Base-by-base conservation (phyloP, 306 rosid species). In the Gynostemma pentaphyllum region DNA sequence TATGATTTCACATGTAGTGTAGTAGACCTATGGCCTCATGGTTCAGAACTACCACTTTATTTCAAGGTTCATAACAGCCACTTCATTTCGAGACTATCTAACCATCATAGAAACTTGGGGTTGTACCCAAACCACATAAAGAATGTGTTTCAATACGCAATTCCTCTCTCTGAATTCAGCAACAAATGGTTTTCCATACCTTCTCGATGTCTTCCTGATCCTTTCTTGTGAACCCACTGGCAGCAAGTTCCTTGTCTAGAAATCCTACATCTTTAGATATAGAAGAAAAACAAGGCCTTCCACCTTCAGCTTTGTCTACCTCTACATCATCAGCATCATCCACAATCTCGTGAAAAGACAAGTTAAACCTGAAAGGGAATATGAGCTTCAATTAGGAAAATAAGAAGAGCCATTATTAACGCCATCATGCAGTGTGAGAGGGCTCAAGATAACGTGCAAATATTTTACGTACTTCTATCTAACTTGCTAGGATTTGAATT, bases 161-260 rank as follows among this genome's bases (percentile, higher is more conserved):
- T 32, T 8, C 61, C 62, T 60, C 16, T 37, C 11, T 21, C 48
- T 14, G 19, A 10, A 50, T 51, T 36, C 2, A 71, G 26, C 47
- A 57, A 62, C 39, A 73, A 22, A 54, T 27, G 22, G 18, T 69
- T 24, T 51, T 62, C 0, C 26, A 23, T 82, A 88, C 96, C 95
- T 83, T 77, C 74, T 84, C 89, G 53, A 91, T 84, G 66, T 73
- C 79, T 68, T 83, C 87, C 30, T 82, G 95, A 19, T 92, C 87
- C 82, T 83, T 88, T 70, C 69, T 81, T 55, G 85, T 70, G 76
- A 90, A 90, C 62, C 97, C 97, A 79, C 97, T 90, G 68, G 95
- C 97, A 68, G 90, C 81, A 76, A 90, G 90, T 66, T 90, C 97
- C 77, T 80, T 87, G 76, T 90, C 97, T 60, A 90, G 79, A 78